phyloP scores from a whole-genome alignment of 2,329 filamentous ascomycete species.

The Madurella fahalii region DNA sequence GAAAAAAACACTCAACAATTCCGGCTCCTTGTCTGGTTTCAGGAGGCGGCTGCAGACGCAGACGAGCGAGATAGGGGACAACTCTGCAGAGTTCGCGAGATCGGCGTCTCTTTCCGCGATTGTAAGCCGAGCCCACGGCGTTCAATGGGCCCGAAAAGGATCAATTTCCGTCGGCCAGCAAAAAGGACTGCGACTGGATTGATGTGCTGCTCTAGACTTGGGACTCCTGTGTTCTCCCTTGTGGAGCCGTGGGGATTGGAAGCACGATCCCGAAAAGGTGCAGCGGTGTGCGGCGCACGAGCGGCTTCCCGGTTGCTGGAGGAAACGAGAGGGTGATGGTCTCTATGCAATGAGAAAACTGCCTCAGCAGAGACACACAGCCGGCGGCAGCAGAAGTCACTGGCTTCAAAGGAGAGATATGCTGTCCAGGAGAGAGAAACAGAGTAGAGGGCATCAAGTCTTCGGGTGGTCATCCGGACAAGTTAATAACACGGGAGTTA shows the following conservation, averaged over 20 bases:
- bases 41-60: neutral
- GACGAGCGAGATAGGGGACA: neutral
- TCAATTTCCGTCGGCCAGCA: neutral
- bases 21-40: neutral
- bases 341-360: neutral
- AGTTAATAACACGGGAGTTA: slow-evolving; percentile 1
- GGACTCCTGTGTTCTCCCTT: slow-evolving; percentile 5
- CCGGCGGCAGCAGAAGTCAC: neutral
- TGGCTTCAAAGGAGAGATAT: too few relatives aligned
- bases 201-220: slow-evolving; percentile 1
- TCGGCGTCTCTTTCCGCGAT: slow-evolving; percentile 6
- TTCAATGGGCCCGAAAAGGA: neutral
- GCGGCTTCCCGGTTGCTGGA: slow-evolving; percentile 1
- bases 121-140: neutral
- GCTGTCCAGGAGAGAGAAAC: too few relatives aligned
- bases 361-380: neutral
- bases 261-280: neutral
- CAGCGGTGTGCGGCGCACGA: slow-evolving; percentile 12
- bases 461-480: slow-evolving; percentile 1
- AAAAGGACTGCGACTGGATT: neutral
- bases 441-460: neutral
- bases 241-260: slow-evolving; percentile 14
- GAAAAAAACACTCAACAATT: neutral
- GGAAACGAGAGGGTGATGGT: neutral
- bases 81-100: neutral